phyloP scores from a whole-genome alignment of 345 rosid species.

The Boechera divaricarpa region DNA sequence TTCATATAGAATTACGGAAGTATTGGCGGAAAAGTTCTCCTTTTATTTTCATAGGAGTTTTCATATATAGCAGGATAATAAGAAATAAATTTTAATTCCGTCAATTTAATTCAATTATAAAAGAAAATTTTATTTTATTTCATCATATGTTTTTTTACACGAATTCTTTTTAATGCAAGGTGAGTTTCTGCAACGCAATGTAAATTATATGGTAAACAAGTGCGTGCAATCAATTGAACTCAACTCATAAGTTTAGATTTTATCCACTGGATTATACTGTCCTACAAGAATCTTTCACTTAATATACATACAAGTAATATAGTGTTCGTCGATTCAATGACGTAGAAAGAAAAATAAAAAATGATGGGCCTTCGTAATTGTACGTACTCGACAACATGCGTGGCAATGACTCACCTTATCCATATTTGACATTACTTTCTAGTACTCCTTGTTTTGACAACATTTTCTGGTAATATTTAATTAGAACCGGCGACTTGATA shows the following conservation, averaged over 20 bases:
- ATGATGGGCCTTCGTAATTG: conserved; percentile 35
- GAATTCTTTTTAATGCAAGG: not conserved
- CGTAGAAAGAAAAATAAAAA: not conserved
- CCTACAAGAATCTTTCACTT: conserved; percentile 22
- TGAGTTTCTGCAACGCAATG: not conserved
- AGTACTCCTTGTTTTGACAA: not conserved
- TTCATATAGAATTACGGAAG: not conserved
- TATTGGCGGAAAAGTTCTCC: not conserved
- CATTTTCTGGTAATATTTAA: conserved; percentile 11
- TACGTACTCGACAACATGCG: conserved; percentile 46
- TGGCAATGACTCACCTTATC: conserved; percentile 50
- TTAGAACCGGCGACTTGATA: not conserved
- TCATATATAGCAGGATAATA: not conserved
- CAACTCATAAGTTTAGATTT: not conserved
- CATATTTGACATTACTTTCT: conserved; percentile 28
- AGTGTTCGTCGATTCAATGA: conserved; percentile 12
- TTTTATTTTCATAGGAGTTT: too few relatives aligned
- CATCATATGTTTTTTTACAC: too few relatives aligned
- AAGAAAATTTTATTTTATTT: too few relatives aligned
- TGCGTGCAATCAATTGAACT: not conserved
- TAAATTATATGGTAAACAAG: not conserved
- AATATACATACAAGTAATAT: conserved; percentile 2
- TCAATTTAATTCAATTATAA: not conserved
- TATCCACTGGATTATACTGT: conserved; percentile 9
- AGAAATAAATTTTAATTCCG: not conserved